Percentiles rank a stretch among this genome's conserved stretches.
These are phyloP conservation scores for Solanum piurae DNA, from an alignment of 257 asterid genomes.

Conservation along the genomic window DNA sequence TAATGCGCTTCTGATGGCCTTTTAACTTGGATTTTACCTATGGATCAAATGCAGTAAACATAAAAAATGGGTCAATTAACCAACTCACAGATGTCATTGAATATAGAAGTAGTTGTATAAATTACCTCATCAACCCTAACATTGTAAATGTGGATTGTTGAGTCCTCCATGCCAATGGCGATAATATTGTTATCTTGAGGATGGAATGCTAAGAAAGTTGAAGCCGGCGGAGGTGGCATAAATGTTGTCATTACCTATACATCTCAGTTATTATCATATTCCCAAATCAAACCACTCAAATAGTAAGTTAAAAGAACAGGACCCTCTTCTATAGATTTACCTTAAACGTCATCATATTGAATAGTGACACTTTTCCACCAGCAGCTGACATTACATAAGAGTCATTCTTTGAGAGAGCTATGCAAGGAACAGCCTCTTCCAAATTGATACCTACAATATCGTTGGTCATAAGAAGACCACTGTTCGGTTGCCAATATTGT, in stretches of 20 bases:
- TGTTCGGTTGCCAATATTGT: constrained; percentile 70
- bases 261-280: background rate
- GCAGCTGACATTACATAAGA: constrained; percentile 81
- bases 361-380: constrained; percentile 74
- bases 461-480: constrained; percentile 66
- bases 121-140: constrained; percentile 91
- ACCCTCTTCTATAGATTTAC: constrained; percentile 16
- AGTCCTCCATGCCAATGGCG: constrained; percentile 98
- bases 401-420: constrained; percentile 77
- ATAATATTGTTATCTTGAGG: constrained; percentile 93
- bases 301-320: background rate
- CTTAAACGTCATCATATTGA: constrained; percentile 83
- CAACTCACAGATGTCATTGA: background rate
- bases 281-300: background rate
- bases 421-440: constrained; percentile 81
- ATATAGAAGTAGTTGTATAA: background rate
- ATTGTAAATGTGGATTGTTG: constrained; percentile 90
- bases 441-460: constrained; percentile 63
- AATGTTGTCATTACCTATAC: constrained; percentile 86
- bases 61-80: background rate
- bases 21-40: constrained; percentile 79
- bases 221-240: constrained; percentile 96
- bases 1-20: constrained; percentile 87
- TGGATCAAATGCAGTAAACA: background rate
- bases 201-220: constrained; percentile 90